Percentiles rank a stretch among this genome's conserved stretches.
phyloP scores from a whole-genome alignment of 1,284 basidiomycete species.

The Trametes polyzona region DNA sequence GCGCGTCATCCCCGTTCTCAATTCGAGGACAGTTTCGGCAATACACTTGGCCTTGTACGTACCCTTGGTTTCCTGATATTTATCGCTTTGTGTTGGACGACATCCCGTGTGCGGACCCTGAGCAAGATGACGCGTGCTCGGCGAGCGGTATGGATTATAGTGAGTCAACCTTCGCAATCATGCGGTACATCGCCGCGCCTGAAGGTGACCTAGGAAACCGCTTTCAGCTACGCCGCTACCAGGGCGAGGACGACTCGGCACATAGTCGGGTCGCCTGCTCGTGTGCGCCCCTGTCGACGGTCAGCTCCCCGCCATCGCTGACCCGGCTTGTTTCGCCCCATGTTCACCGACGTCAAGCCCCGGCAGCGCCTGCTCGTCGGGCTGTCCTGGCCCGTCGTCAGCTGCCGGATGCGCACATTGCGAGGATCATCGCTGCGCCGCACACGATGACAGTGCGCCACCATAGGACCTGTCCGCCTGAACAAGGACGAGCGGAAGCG shows the following conservation, averaged over 20 bases:
- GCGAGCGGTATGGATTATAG: background rate
- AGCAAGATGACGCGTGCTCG: background rate
- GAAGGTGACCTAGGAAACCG: background rate
- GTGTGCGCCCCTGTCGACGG: background rate
- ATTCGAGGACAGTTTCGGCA: constrained; percentile 10
- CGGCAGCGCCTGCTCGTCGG: background rate
- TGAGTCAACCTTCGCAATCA: constrained; percentile 1
- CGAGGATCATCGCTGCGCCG: background rate
- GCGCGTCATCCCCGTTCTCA: constrained; percentile 5
- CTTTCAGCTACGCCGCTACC: no score
- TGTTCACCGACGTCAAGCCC: background rate
- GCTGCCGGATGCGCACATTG: background rate
- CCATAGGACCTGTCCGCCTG: background rate
- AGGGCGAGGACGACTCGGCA: constrained; percentile 17
- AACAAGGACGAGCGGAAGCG: background rate
- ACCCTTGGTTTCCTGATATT: constrained; percentile 21
- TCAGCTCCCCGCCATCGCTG: background rate
- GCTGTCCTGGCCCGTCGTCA: background rate
- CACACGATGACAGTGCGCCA: background rate
- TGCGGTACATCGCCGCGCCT: constrained; percentile 1
- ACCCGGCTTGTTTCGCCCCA: background rate
- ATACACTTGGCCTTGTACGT: constrained; percentile 17
- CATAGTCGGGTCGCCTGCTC: constrained; percentile 13
- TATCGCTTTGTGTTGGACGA: constrained; percentile 18
- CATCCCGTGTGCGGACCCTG: background rate